Evolutionary conservation across 1,139 yeast species (phyloP), one percentile per base, ranked within the genome.

Genomic region (Zhuliangozyma parablackwelliae): DNA sequence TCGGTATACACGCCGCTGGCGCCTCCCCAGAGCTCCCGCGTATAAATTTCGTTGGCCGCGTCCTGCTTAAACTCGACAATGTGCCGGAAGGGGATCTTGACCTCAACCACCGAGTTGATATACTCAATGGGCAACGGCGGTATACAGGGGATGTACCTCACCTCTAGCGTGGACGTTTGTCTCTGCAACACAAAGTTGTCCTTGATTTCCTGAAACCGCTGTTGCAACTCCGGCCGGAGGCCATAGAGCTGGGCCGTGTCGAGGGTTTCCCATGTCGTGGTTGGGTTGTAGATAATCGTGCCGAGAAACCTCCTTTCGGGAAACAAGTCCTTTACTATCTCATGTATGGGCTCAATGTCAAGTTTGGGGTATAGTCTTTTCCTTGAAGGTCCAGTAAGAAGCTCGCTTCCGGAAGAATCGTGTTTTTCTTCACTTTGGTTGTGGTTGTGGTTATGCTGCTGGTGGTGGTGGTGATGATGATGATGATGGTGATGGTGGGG

Each of bases 1-100:
- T 92, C 97, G 1, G 97, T 86, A 58, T 90, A 92, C 3, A 92
- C 68, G 2, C 73, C 74, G 26, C 65, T 53, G 36, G 83, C 89
- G 0, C 96, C 87, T 2, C 98, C 98, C 97, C 97, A 92, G 2
- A 89, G 53, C 38, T 77, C 75, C 30, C 95, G 65, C 86, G 2
- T 86, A 52, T 39, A 75, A 73, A 35, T 94, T 64, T 42, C 75
- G 69, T 29, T 46, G 34, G 13, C 46, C 38, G 12, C 54, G 54
- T 11, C 68, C n/a, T 51, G 52, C 37, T 53, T 49, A 37, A 64
- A 63, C 25, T 46, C 42, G 26, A 57, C 53, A 27, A 67, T 54
- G 40, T 54, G 59, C 37, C 68, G 53, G 31, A 66, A 65, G 1
- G 92, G 82, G n/a, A 86, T 72, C 39, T 82, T 72, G 24, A 86